Base-by-base conservation (phyloP, 2,329 filamentous ascomycete genomes). In the Periconia digitata region DNA sequence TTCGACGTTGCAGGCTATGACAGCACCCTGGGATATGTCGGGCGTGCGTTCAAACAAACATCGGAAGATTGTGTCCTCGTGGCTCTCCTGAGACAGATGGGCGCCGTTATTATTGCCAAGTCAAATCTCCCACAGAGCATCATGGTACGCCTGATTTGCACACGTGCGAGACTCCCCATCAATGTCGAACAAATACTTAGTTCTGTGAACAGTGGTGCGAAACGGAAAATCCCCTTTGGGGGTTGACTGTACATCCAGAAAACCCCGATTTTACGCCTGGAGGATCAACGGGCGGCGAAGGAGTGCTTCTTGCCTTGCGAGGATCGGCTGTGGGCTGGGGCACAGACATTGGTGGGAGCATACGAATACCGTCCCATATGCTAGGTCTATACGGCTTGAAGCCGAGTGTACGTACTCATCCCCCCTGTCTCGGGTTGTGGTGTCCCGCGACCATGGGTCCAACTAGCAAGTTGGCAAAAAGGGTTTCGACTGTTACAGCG, bases 181-280 rank as follows among this genome's bases (percentile, higher is more conserved):
- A n/a, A n/a, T 13, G 10, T 37, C 10, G 35, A 21, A 23, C 44
- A 77, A 7, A 79, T 78, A 40, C 3, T 72, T 78, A 42, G 77
- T 75, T 10, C 37, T 0, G 63, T 80, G 80, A 77, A 17, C 12
- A 85, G 80, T 69, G 71, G 59, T 80, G 80, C 23, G 82, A 85
- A 70, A 85, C 81, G 0, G 71, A 80, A 55, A 85, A 85, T 69
- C 81, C 84, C 49, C 78, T 85, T 53, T 80, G 83, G 57, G 79
- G 75, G 3, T 80, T 81, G 49, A 82, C 79, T 0, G 73, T 72
- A 54, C 84, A 85, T 54, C 80, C 83, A 2, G 76, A 72, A 52
- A 84, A 84, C 62, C 72, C 79, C 18, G 71, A 78, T 5, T 71
- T 85, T 3, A 76, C 75, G 6, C 69, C 70, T 46, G 83, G 82